Evolutionary conservation across 1,139 yeast genomes (phyloP), one percentile per base, ranked within the genome.

Genomic region (Pichia kudriavzevii): DNA sequence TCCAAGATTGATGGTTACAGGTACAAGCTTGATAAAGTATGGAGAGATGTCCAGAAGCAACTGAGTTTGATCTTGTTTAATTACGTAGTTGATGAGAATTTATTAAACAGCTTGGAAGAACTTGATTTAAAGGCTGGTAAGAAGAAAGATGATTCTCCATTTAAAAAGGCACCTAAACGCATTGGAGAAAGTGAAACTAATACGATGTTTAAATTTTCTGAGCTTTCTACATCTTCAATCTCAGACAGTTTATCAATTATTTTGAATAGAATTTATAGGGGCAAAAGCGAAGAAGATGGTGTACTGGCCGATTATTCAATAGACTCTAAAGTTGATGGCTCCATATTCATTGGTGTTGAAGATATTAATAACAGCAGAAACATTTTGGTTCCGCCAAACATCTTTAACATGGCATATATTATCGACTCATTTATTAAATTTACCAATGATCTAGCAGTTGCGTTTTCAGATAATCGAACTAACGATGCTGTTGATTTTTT

Each of bases 391-490:
- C 78, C 82, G 0, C 75, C 85, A 4, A 77, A 77, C 49, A 70
- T 85, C n/a, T 77, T 81, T 58, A 84, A 87, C 50, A 83, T 87
- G 79, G 70, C 93, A 45, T 71, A 83, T 4, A 70, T 85, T 19
- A 56, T 78, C 39, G 84, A 76, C 39, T 71, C 73, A 33, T 71
- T 79, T 22, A 66, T 79, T 33, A 59, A 71, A 11, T 78, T 79
- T 47, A 59, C 71, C 17, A 73, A 75, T 18, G 69, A 75, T 3
- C 63, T 78, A 1, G 63, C 49, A 11, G 43, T 51, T 3, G 43
- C 52, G 7, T 53, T 55, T 21, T 49, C 51, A 5, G 28, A 31
- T 11, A 34, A 42, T 10, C 50, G 53, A 7, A 49, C 56, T 3
- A 54, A 50, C 8, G 44, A 55, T 2, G 59, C 69, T 4, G 32